Base-by-base conservation (phyloP, 1,139 yeast genomes). In the Zygosaccharomyces sapae region DNA sequence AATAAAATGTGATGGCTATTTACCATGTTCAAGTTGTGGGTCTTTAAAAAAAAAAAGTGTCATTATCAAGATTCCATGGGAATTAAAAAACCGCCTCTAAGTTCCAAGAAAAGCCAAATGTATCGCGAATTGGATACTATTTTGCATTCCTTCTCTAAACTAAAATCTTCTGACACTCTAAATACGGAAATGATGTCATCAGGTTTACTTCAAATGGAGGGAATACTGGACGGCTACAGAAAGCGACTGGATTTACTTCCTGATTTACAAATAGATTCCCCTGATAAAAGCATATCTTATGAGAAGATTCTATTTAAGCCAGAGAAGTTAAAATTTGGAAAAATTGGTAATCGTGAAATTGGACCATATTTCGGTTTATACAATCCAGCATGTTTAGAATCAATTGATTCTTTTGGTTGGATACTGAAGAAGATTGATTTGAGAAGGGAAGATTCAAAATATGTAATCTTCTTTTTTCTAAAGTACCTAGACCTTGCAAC, bases 401-500 rank as follows among this genome's bases (percentile, higher is more conserved):
- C 40, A 4, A 22, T 9, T 24, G 40, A 9, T 13, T 20, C 30
- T 7, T 37, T 37, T 24, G 27, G 30, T 20, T 37, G 40, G 40
- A 22, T 37, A 13, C 12, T 37, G 12, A n/a, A 22, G 16, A 20
- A 20, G 16, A 7, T 37, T 5, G 29, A 37, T 22, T 13, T 37
- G 10, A 37, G 18, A 8, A 27, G 24, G 30, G 24, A 20, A 7
- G 40, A 37, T 4, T 19, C 40, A 6, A 37, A 37, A 12, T 8
- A 9, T 24, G 24, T 29, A n/a, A 24, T 37, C 10, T 37, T 20
- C 18, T 20, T 22, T n/a, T 37, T 37, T 37, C 29, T 37, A 5
- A 37, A 37, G 40, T 37, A 37, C 18, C 9, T 37, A 29, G 40
- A 37, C 16, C 16, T 37, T 4, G 40, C 40, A 24, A 24, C 31